Conservation (phyloP, 2,329 filamentous ascomycete genomes). For the Mollisia scopiformis region DNA sequence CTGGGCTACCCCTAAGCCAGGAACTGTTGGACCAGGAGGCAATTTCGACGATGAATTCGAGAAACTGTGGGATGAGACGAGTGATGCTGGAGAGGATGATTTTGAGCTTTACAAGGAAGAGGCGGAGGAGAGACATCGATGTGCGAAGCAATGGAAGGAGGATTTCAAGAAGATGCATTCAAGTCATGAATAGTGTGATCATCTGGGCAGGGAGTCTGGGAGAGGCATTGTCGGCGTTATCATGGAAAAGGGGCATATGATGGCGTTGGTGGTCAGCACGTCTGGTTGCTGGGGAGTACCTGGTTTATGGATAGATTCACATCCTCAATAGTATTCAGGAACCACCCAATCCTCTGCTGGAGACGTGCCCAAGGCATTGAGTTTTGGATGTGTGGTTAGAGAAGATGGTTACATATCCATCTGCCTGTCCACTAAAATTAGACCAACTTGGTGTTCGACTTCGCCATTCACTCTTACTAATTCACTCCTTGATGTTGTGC, state of each 20-base stretch:
- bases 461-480: no score
- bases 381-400: no score
- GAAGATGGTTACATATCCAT: no score
- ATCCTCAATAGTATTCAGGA: no score
- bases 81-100: conserved; percentile 87
- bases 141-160: conserved; percentile 31
- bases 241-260: background rate
- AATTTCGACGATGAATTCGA: conserved; percentile 68
- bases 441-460: no score
- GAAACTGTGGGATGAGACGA: conserved; percentile 84
- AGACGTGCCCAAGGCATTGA: no score
- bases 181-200: background rate
- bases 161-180: conserved; percentile 23
- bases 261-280: background rate
- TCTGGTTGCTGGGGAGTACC: background rate
- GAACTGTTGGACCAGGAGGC: conserved; percentile 31
- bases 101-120: conserved; percentile 79
- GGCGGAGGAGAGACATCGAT: conserved; percentile 36
- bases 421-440: no score
- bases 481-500: no score
- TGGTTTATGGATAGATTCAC: no score
- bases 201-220: background rate
- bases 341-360: no score
- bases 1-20: conserved; percentile 74
- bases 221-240: background rate